Conservation (phyloP, 805 yeast species). For the Starmerella cellae region DNA sequence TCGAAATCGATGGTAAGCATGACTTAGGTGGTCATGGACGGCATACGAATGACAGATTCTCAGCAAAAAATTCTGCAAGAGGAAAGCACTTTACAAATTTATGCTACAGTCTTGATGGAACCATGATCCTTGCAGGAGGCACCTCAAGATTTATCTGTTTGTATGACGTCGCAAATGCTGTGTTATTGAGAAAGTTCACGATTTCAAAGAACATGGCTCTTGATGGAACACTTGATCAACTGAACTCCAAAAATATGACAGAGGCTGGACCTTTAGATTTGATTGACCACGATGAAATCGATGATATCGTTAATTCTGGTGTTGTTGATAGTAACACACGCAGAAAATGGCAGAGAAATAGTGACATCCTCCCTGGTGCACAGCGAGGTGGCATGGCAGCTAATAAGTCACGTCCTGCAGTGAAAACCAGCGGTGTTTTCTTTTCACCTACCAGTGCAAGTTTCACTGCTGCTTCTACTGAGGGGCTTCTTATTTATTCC, state of each 20-base stretch:
- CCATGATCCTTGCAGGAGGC: constrained; percentile 81
- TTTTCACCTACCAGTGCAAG: constrained; percentile 85
- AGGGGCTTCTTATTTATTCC: constrained; percentile 73
- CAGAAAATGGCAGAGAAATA: constrained; percentile 26
- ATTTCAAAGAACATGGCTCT: constrained; percentile 82
- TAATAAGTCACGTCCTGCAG: constrained; percentile 62
- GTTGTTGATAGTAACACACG: constrained; percentile 22
- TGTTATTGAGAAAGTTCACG: constrained; percentile 63
- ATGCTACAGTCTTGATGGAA: constrained; percentile 80
- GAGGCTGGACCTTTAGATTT: constrained; percentile 77
- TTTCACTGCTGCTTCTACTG: constrained; percentile 92
- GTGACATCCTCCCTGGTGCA: constrained; percentile 73
- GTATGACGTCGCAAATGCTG: constrained; percentile 82
- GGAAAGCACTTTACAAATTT: constrained; percentile 73
- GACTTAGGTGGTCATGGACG: constrained; percentile 76
- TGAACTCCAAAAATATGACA: constrained; percentile 72
- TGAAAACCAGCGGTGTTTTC: constrained; percentile 62
- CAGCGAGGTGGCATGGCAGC: constrained; percentile 67
- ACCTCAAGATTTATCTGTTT: constrained; percentile 81
- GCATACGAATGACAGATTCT: constrained; percentile 65
- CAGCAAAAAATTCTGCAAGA: constrained; percentile 66
- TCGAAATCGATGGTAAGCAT: constrained; percentile 69
- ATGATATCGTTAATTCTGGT: constrained; percentile 73
- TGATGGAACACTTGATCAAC: constrained; percentile 68
- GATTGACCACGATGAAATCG: constrained; percentile 75